Conservation (phyloP, 495 filamentous ascomycete genomes). For the Bombardia bombarda region DNA sequence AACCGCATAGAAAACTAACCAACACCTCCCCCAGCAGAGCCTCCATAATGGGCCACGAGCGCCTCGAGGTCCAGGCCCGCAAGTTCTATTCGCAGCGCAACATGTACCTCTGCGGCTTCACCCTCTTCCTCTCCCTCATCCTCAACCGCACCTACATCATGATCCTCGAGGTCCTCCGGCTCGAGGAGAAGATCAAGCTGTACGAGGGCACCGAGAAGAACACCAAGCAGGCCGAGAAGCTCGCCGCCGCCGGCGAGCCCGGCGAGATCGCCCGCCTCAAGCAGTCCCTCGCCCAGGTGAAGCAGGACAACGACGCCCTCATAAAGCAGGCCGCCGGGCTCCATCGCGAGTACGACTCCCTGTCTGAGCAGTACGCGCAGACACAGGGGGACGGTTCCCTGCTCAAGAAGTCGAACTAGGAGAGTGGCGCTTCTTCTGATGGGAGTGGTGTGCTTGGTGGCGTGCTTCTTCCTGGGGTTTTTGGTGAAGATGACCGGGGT, state of each 20-base stretch:
- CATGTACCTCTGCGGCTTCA: constrained; percentile 99
- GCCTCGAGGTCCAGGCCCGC: constrained; percentile 96
- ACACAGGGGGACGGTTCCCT: constrained; percentile 41
- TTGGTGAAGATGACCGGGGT: no score
- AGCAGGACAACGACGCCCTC: constrained; percentile 68
- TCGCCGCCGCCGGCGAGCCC: constrained; percentile 63
- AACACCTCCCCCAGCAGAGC: constrained; percentile 19
- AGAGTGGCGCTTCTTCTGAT: constrained; percentile 3
- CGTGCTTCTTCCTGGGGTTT: no score
- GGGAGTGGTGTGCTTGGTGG: no score
- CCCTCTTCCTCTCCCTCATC: constrained; percentile 95
- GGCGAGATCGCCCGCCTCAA: constrained; percentile 51
- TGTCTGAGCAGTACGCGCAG: constrained; percentile 69
- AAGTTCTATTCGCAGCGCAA: constrained; percentile 99
- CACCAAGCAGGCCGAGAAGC: constrained; percentile 66
- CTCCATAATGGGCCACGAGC: constrained; percentile 76
- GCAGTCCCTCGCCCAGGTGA: constrained; percentile 63
- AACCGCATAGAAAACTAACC: constrained; percentile 12
- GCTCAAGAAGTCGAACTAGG: constrained; percentile 63
- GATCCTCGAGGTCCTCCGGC: constrained; percentile 88
- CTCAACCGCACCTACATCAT: constrained; percentile 98
- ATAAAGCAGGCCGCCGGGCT: constrained; percentile 80
- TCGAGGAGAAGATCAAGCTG: constrained; percentile 86
- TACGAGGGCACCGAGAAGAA: constrained; percentile 70
- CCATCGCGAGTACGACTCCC: constrained; percentile 67